Base-by-base conservation (phyloP, 129 eudicot genomes). In the Flaveria robusta region DNA sequence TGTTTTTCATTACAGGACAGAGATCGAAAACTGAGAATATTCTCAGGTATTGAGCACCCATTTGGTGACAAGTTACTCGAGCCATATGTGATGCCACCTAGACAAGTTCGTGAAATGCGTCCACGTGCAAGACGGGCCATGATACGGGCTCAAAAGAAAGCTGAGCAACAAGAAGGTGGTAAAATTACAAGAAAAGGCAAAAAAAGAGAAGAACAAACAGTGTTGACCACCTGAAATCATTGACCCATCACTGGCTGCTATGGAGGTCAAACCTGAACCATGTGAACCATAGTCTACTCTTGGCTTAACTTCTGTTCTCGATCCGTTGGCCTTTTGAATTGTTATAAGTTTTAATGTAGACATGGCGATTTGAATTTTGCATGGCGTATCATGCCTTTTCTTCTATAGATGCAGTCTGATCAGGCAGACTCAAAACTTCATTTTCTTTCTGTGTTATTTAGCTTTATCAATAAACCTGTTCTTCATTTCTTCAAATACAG, bases 71-170 rank as follows among this genome's bases (percentile, higher is more conserved):
- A 84, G 80, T 75, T 84, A 22, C 82, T 88, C 31, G 93, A 93
- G 66, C 88, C 90, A 29, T 93, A 68, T 76, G 82, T 71, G 43
- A 90, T 90, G 97, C 97, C 98, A 76, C 88, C 98, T 72, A 77
- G 98, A 26, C 90, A 90, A 84, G 98, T 93, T 49, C 96, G 97
- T 49, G 92, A 87, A 74, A 72, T 90, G 96, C 89, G 96, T 4
- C 98, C 98, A 45, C 97, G 96, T 80, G 91, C 87, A 56, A 87
- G 89, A 76, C 80, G 98, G 50, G 98, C 98, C 19, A 62, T 93
- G 88, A 63, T 93, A 78, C 86, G 96, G 55, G 97, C 97, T 37
- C 91, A 87, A 56, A 90, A 90, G 89, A 90, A 89, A 80, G 89
- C 88, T 39, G 96, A 90, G 67, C 92, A 83, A 79, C 96, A 85